Conservation (phyloP, 306 rosid genomes). For the Amphicarpaea edgeworthii region DNA sequence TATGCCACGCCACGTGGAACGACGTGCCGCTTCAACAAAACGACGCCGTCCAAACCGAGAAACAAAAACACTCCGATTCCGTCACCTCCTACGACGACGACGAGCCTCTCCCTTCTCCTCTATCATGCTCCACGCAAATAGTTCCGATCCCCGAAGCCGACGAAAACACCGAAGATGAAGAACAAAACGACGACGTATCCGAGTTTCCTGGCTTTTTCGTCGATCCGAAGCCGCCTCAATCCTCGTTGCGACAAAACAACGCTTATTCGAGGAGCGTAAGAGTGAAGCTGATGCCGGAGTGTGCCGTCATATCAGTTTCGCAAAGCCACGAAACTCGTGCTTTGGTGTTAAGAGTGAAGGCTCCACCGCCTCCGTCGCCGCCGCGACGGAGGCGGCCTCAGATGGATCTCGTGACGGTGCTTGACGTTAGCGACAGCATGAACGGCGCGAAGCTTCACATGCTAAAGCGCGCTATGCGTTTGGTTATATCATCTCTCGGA, state of each 20-base stretch:
- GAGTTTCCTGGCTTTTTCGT: conserved; percentile 71
- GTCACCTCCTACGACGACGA: conserved; percentile 62
- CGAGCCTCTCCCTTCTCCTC: conserved; percentile 59
- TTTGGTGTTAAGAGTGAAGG: conserved; percentile 64
- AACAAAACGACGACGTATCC: conserved; percentile 33
- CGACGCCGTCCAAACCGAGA: not conserved
- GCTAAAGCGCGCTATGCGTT: conserved; percentile 75
- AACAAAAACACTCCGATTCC: conserved; percentile 32
- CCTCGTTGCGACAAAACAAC: not conserved
- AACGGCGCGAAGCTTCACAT: conserved; percentile 61
- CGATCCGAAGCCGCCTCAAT: conserved; percentile 50
- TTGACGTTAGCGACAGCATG: conserved; percentile 65
- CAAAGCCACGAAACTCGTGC: conserved; percentile 56
- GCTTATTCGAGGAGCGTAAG: conserved; percentile 52
- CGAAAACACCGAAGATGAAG: too few relatives aligned
- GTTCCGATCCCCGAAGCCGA: conserved; percentile 63
- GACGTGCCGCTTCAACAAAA: conserved; percentile 53
- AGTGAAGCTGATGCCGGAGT: conserved; percentile 63
- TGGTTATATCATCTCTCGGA: conserved; percentile 64
- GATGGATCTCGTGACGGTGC: conserved; percentile 70
- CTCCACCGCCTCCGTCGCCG: conserved; percentile 55
- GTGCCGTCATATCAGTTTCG: conserved; percentile 57
- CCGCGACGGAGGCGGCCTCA: conserved; percentile 42
- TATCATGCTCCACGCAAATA: conserved; percentile 41
- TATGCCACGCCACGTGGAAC: conserved; percentile 71